Evolutionary conservation across 2,329 filamentous ascomycete species (phyloP).

Genomic region (Phialophora chinensis): DNA sequence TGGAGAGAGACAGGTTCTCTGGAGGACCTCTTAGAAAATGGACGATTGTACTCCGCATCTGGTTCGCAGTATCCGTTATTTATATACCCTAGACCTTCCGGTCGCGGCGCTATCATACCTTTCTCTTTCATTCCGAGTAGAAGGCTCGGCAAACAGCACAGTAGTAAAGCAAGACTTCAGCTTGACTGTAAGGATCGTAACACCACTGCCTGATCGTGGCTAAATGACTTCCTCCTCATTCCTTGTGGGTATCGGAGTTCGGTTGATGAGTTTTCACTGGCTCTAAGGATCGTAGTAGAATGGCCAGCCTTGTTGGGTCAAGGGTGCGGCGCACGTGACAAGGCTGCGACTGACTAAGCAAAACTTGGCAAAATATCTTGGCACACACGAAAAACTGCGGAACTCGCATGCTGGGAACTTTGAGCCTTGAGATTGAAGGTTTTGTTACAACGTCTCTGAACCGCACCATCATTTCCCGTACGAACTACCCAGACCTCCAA

Average conservation of each 20-base stretch:
- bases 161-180: not conserved
- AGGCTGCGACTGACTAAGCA: slow-evolving; percentile 9
- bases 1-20: too few relatives aligned
- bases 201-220: not conserved
- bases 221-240: not conserved
- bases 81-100: too few relatives aligned
- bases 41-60: too few relatives aligned
- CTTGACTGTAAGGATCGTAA: not conserved
- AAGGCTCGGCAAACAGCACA: not conserved
- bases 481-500: not conserved
- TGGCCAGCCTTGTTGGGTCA: not conserved
- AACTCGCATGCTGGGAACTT: slow-evolving; percentile 8
- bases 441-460: slow-evolving; percentile 20
- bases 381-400: slow-evolving; percentile 27
- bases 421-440: slow-evolving; percentile 13
- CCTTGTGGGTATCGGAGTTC: not conserved
- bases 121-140: not conserved
- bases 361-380: slow-evolving; percentile 29
- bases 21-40: too few relatives aligned
- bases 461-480: slow-evolving; percentile 28
- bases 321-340: not conserved
- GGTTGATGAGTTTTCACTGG: not conserved
- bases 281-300: not conserved
- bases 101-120: not conserved
- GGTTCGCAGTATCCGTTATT: too few relatives aligned